Percentiles rank a stretch among this genome's conserved stretches.
phyloP scores from a whole-genome alignment of 2,329 filamentous ascomycete genomes.

The Scleromitrula shiraiana region DNA sequence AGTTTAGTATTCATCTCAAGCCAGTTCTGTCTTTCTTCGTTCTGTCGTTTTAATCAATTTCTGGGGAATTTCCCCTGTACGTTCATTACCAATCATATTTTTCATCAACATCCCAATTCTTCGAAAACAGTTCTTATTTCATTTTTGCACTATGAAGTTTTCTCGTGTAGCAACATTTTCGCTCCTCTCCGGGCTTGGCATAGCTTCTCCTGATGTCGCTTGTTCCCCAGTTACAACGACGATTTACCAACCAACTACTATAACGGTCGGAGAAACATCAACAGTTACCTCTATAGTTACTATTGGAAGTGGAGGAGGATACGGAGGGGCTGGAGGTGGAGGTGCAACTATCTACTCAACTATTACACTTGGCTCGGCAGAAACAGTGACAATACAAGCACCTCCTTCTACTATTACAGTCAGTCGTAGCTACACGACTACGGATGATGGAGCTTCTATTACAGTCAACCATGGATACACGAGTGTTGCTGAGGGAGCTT shows the following conservation, averaged over 20 bases:
- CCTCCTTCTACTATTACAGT: not conserved
- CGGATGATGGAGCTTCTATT: not conserved
- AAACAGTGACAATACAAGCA: slow-evolving; percentile 1
- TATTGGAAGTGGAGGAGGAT: not conserved
- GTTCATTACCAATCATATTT: slow-evolving; percentile 1
- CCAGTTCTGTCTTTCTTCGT: not conserved
- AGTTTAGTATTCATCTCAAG: not conserved
- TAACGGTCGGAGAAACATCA: not conserved
- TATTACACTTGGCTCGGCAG: not conserved
- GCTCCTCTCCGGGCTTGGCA: not conserved
- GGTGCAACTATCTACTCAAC: slow-evolving; percentile 1
- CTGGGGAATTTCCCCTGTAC: not conserved
- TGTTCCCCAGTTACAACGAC: slow-evolving; percentile 5
- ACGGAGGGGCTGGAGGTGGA: not conserved
- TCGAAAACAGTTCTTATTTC: not conserved
- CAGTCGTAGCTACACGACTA: not conserved
- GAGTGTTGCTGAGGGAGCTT: not conserved
- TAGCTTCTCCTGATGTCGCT: slow-evolving; percentile 1
- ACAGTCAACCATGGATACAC: too few relatives aligned
- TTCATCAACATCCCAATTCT: not conserved
- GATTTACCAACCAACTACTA: slow-evolving; percentile 2
- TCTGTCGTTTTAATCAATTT: not conserved
- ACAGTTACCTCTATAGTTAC: not conserved
- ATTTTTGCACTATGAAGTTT: not conserved
- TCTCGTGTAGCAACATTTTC: slow-evolving; percentile 2